Conservation (phyloP, 176 grass and related monocot species). For the Phoenix dactylifera region DNA sequence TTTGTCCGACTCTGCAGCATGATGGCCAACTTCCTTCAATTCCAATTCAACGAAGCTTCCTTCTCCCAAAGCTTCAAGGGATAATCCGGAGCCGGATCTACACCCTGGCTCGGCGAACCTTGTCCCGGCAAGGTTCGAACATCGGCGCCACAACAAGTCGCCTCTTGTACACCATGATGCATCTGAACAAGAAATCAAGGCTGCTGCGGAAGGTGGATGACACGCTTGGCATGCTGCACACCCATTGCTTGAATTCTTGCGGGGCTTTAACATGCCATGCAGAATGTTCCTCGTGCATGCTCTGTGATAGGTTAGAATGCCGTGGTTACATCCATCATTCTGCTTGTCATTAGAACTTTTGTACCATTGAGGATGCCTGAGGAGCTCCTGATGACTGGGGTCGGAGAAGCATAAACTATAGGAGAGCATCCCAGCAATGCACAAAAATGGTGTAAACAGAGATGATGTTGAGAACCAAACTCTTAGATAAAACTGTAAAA, state of each 20-base stretch:
- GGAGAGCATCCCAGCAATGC: conserved; percentile 4
- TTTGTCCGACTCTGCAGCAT: too few relatives aligned
- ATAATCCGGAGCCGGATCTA: too few relatives aligned
- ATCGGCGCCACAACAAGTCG: too few relatives aligned
- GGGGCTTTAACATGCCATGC: conserved; percentile 56
- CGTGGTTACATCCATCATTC: conserved; percentile 41
- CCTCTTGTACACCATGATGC: conserved; percentile 70
- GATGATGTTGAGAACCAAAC: conserved; percentile 29
- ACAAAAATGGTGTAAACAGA: conserved; percentile 13
- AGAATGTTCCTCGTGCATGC: conserved; percentile 33
- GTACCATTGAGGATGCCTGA: conserved; percentile 59
- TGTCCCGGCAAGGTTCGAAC: too few relatives aligned
- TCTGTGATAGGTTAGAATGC: conserved; percentile 53
- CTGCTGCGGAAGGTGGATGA: conserved; percentile 67
- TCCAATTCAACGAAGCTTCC: too few relatives aligned
- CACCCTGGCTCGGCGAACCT: too few relatives aligned
- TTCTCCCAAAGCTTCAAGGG: too few relatives aligned
- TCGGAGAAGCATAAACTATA: conserved; percentile 38
- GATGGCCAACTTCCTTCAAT: too few relatives aligned
- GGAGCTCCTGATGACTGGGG: conserved; percentile 47
- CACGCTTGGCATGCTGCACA: conserved; percentile 73
- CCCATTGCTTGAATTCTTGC: conserved; percentile 50
- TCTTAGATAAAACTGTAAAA: background rate
- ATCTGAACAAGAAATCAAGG: conserved; percentile 50
- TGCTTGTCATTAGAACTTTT: conserved; percentile 33